Evolutionary conservation across 768 basidiomycete genomes (phyloP), one percentile per base, ranked within the genome.

Genomic region (Termitomyces sp.): DNA sequence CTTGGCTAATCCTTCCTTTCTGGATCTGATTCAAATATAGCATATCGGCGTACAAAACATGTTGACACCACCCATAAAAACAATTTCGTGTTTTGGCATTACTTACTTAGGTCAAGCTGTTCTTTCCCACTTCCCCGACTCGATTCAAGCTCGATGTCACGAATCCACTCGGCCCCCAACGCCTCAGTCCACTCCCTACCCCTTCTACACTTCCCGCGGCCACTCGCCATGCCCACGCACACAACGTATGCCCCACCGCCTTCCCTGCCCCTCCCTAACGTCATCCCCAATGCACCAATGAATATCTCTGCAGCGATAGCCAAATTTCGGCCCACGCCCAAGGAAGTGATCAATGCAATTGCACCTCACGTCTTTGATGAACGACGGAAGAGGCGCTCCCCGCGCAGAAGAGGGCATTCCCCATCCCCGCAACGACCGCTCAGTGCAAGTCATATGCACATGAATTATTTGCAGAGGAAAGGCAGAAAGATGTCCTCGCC

Each of bases 281-380:
- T 48, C 8, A 6, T 55, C n/a, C 52, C 63, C 7, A 56, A 24
- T 32, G 20, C 59, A 9, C 58, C 58, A 35, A 33, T 56, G 38
- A 50, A 58, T 18, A 59, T 55, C 4, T 67, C 70, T 9, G 65
- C 70, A 40, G 71, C 71, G 14, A 72, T 75, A 59, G 72, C 74
- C 53, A 74, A 71, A 55, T 76, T 76, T 66, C 71, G 70, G 55
- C 76, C 76, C 3, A 70, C 76, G 2, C 67, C 74, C 13, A 72
- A 72, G 48, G 73, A 78, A 54, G 69, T 78, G 33, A 74, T 79
- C 57, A 72, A 68, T 40, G 76, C 74, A 10, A 76, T 78, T 52
- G 78, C 77, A 35, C 78, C 78, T 24, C 77, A 78, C 59, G 72
- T 78, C 32, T 74, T 77, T 54, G 77, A 77, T 52, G 77, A 79